Evolutionary conservation across 1,284 basidiomycete species (phyloP).

Genomic region (Cystobasidiaceae sp.): DNA sequence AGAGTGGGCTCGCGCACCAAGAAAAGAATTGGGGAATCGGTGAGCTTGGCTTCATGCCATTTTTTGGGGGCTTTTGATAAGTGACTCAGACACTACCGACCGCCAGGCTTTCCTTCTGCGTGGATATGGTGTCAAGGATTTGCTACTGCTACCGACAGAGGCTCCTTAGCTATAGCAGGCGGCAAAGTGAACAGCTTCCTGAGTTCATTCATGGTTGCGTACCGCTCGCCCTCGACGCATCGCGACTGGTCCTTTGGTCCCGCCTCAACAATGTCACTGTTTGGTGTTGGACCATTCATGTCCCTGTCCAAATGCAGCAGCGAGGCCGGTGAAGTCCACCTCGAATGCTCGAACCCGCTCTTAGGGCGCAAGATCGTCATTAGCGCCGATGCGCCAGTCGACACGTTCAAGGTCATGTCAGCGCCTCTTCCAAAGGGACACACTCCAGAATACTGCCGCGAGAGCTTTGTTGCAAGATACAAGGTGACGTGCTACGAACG

Average conservation of each 20-base stretch:
- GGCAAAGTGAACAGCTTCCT: slow-evolving; percentile 12
- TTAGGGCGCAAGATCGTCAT: slow-evolving; percentile 6
- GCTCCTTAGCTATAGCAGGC: slow-evolving; percentile 24
- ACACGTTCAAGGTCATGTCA: slow-evolving; percentile 18
- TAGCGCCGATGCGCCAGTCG: slow-evolving; percentile 7
- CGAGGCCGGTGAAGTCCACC: background rate
- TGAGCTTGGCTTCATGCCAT: too few species aligned
- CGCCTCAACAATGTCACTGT: slow-evolving; percentile 12
- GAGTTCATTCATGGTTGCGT: slow-evolving; percentile 23
- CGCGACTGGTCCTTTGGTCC: slow-evolving; percentile 25
- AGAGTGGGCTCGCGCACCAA: slow-evolving; percentile 14
- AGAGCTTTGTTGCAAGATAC: slow-evolving; percentile 11
- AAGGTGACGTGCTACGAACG: slow-evolving; percentile 9
- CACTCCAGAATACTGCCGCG: slow-evolving; percentile 24
- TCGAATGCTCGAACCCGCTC: slow-evolving; percentile 24
- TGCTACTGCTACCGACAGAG: background rate
- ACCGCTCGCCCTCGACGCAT: slow-evolving; percentile 14
- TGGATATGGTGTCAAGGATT: slow-evolving; percentile 30
- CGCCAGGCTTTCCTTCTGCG: slow-evolving; percentile 23
- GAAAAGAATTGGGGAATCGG: slow-evolving; percentile 30
- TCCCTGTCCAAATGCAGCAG: slow-evolving; percentile 4
- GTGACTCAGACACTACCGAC: too few species aligned
- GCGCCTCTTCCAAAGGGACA: slow-evolving; percentile 20
- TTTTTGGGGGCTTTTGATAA: too few species aligned
- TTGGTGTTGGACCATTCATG: slow-evolving; percentile 6